These are phyloP conservation scores for Crassisporium funariophilum DNA, from an alignment of 768 basidiomycete genomes.

Conservation along the genomic window DNA sequence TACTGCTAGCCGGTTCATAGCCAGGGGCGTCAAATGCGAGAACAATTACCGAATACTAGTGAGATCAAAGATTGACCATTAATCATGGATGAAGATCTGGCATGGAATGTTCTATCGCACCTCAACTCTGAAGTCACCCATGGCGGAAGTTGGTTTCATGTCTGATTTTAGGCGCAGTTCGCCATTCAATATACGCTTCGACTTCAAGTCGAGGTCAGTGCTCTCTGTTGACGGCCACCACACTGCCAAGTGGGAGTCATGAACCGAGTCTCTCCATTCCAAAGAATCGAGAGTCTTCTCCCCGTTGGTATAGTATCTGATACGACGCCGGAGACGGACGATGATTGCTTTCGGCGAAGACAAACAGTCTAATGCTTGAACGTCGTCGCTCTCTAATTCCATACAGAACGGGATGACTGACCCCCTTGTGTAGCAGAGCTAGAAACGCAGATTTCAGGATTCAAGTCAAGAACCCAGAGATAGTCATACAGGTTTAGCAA, in stretches of 20 bases:
- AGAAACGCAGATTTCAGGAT: conserved; percentile 1
- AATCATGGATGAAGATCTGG: background rate
- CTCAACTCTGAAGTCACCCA: conserved; percentile 41
- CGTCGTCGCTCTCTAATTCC: conserved; percentile 32
- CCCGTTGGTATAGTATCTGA: conserved; percentile 14
- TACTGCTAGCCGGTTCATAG: conserved; percentile 25
- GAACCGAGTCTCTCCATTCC: conserved; percentile 12
- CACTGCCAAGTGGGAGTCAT: conserved; percentile 16
- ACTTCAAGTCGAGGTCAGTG: conserved; percentile 27
- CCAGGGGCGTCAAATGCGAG: conserved; percentile 37
- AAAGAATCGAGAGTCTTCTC: conserved; percentile 9
- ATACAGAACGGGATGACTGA: conserved; percentile 40
- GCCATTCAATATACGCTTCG: conserved; percentile 31
- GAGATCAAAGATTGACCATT: conserved; percentile 1
- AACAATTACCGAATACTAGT: conserved; percentile 40
- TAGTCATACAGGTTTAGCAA: conserved; percentile 41
- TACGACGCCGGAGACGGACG: conserved; percentile 24
- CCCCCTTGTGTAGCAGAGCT: conserved; percentile 48
- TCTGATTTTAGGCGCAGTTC: conserved; percentile 40
- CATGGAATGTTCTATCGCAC: conserved; percentile 23
- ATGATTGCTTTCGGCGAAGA: conserved; percentile 33
- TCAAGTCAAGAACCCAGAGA: background rate
- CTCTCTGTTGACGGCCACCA: conserved; percentile 20
- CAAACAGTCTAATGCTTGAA: conserved; percentile 37
- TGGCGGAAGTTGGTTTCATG: conserved; percentile 38